phyloP scores from a whole-genome alignment of 2,329 filamentous ascomycete species.

The Aspergillus pseudoterreus region DNA sequence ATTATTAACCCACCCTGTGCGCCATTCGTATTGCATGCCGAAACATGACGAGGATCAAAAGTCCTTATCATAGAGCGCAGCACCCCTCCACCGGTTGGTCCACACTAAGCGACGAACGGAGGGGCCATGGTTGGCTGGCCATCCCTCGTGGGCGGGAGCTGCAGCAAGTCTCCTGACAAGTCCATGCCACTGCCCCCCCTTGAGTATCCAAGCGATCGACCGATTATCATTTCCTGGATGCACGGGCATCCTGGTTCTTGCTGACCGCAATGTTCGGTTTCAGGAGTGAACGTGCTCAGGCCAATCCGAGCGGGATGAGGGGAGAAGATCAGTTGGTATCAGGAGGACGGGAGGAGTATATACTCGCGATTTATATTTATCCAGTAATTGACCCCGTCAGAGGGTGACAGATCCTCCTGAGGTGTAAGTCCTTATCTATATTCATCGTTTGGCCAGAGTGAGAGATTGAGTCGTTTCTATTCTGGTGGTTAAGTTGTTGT shows the following conservation, averaged over 20 bases:
- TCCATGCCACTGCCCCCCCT: constrained; percentile 7
- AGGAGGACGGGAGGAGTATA: neutral
- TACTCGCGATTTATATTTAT: neutral
- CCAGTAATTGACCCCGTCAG: neutral
- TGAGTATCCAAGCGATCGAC: constrained; percentile 8
- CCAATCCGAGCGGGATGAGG: neutral
- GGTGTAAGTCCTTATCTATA: too few relatives aligned
- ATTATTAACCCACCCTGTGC: neutral
- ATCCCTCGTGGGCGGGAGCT: constrained; percentile 4
- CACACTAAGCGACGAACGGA: constrained; percentile 9
- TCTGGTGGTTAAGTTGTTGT: neutral
- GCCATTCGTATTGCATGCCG: neutral
- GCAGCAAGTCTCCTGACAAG: constrained; percentile 19
- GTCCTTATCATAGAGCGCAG: constrained; percentile 1
- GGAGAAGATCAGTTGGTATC: neutral
- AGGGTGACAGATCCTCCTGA: neutral
- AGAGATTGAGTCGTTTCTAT: neutral
- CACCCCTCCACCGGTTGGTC: constrained; percentile 9
- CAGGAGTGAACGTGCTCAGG: neutral
- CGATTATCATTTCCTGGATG: constrained; percentile 2
- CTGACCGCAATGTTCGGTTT: constrained; percentile 8
- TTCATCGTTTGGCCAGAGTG: too few relatives aligned
- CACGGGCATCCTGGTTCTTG: constrained; percentile 7
- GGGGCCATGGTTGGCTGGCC: constrained; percentile 5
- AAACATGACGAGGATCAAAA: constrained; percentile 1